Conservation (phyloP, 345 rosid genomes). For the Pistacia atlantica region DNA sequence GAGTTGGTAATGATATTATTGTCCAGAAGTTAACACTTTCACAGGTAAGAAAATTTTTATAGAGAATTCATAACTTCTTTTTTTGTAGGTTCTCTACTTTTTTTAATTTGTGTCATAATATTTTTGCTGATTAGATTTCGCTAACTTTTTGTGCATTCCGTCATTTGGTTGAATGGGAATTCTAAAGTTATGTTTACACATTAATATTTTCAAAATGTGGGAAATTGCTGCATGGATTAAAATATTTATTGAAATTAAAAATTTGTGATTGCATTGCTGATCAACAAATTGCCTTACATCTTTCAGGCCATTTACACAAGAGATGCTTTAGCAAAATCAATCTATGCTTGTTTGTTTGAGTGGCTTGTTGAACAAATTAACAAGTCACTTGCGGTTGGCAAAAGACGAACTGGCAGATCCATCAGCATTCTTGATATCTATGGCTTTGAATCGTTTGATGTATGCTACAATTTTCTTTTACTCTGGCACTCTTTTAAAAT, state of each 20-base stretch:
- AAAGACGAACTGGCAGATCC: conserved; percentile 91
- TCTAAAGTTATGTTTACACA: background rate
- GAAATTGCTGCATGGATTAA: background rate
- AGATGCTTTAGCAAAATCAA: conserved; percentile 97
- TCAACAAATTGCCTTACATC: conserved; percentile 14
- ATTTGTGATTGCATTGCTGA: conserved; percentile 9
- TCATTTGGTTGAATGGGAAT: background rate
- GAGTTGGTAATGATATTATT: conserved; percentile 88
- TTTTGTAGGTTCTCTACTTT: background rate
- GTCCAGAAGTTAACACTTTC: conserved; percentile 82
- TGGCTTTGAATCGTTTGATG: conserved; percentile 98
- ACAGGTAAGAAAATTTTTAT: conserved; percentile 58
- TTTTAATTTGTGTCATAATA: background rate
- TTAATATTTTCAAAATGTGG: background rate
- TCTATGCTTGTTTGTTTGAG: conserved; percentile 88
- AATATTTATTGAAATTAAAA: background rate
- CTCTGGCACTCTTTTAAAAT: conserved; percentile 19
- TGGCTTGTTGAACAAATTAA: conserved; percentile 97
- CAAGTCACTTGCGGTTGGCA: conserved; percentile 94
- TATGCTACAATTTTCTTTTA: conserved; percentile 36
- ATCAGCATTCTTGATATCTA: conserved; percentile 99
- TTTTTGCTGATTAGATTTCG: background rate
- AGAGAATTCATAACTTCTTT: conserved; percentile 1
- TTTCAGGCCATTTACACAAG: conserved; percentile 81
- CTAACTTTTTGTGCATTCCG: background rate